Base-by-base conservation (phyloP, 129 eudicot genomes). In the Chrysanthemum lavandulifolium region DNA sequence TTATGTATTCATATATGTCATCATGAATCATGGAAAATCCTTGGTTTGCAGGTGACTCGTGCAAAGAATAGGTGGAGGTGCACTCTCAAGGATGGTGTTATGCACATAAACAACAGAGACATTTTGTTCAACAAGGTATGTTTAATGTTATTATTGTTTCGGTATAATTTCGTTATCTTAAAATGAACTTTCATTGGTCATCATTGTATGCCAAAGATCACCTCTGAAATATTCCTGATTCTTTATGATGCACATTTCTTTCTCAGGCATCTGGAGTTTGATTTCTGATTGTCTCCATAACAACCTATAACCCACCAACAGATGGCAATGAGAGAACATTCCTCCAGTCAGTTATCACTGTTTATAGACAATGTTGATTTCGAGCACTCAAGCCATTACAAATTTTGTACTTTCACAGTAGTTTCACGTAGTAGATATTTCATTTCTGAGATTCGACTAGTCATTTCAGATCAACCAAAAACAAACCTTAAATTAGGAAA, bases 31-130 rank as follows among this genome's bases (percentile, higher is more conserved):
- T 72, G 25, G 31, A 75, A 10, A 65, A 69, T 10, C 13, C 47
- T 6, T 43, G 50, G 75, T 61, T 10, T 56, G 33, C 69, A 95
- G 99, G 99, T 95, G 73, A 95, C 99, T 2, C 88, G 99, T 54
- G 88, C 99, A 73, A 95, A 90, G 87, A 95, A 96, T 88, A 79
- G 93, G 86, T 95, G 99, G 99, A 95, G 90, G 76, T 95, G 99
- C 86, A 88, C 92, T 50, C 86, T 95, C 61, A 95, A 95, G 87
- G 97, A 90, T 80, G 99, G 99, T 74, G 91, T 95, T 57, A 95
- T 95, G 97, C 99, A 86, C 76, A 83, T 84, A 79, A 90, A 90
- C 83, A 80, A 88, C 79, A 88, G 85, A 61, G 97, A 94, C 80
- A 84, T 95, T 61, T 79, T 94, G 80, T 94, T 94, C 86, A 94